Evolutionary conservation across 1,139 yeast genomes (phyloP), one percentile per base, ranked within the genome.

Genomic region (Blastobotrys petasosporus): DNA sequence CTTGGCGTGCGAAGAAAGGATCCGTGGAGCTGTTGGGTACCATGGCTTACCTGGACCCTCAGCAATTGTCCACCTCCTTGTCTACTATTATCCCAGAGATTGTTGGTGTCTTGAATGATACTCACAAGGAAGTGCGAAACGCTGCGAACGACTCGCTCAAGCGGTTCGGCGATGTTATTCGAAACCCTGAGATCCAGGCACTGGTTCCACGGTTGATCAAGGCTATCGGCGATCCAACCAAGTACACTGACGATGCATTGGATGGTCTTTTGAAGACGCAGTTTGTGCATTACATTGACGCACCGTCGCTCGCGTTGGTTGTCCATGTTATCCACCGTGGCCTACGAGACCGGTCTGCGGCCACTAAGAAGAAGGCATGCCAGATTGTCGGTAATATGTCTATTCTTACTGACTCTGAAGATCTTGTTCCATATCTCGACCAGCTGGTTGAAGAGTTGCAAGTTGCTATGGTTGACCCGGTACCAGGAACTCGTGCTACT

Each of bases 381-480:
- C 97, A 92, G 67, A 92, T 94, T 71, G 97, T 94, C 35, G 98
- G 98, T 54, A 92, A 92, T 62, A 90, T 94, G 97, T 88, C 98
- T 2, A 87, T 92, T 64, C 74, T 94, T 58, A 96, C 94, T 17
- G 97, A 90, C 57, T 75, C 87, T 20, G 80, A 77, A 55, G 98
- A 94, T 63, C 74, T 94, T 52, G 69, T 79, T 50, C 97, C 97
- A 25, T 92, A 94, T 66, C 72, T 94, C 58, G 76, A 79, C 23
- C 77, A 80, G 42, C 73, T 94, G 57, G 83, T 90, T 39, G 75
- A 79, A 11, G 97, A 88, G 58, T 77, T 94, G 50, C 96, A 92
- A 63, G 73, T 77, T 37, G 95, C 97, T 1, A 90, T 94, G 95
- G 97, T 94, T 47, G 99, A 94, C 60, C 98, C 98, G 1, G 98